Evolutionary conservation across 495 filamentous ascomycete species (phyloP).

Genomic region (Jackrogersella minutella): DNA sequence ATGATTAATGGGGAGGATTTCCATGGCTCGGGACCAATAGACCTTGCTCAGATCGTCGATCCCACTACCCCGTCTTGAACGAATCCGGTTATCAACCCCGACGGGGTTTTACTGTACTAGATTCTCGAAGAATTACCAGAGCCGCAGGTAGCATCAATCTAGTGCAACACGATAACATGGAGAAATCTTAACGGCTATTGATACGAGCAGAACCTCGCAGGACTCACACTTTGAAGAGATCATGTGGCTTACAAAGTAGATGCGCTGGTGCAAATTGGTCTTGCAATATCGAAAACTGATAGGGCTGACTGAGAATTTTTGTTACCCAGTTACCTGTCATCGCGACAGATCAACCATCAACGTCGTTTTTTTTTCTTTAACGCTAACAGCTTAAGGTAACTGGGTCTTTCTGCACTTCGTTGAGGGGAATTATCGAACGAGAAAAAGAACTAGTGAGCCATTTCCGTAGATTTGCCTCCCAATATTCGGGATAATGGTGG

Average conservation of each 20-base stretch:
- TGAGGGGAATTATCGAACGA: neutral
- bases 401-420: neutral
- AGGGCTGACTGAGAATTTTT: slow-evolving; percentile 27
- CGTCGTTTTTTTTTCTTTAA: neutral
- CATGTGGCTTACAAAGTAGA: neutral
- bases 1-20: slow-evolving; percentile 37
- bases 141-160: slow-evolving; percentile 19
- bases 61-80: slow-evolving; percentile 37
- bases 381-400: neutral
- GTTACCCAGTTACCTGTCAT: neutral
- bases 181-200: neutral
- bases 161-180: slow-evolving; percentile 29
- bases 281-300: slow-evolving; percentile 13
- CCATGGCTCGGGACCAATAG: slow-evolving; percentile 41
- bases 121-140: slow-evolving; percentile 33
- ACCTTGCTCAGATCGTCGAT: slow-evolving; percentile 42
- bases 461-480: neutral
- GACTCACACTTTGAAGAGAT: neutral
- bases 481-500: neutral
- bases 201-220: neutral
- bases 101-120: slow-evolving; percentile 29
- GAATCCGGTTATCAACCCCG: slow-evolving; percentile 37
- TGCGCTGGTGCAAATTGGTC: slow-evolving; percentile 1
- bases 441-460: neutral
- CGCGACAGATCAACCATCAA: neutral